These are phyloP conservation scores for Immersiella caudata DNA, from an alignment of 495 filamentous ascomycete genomes.

Conservation along the genomic window DNA sequence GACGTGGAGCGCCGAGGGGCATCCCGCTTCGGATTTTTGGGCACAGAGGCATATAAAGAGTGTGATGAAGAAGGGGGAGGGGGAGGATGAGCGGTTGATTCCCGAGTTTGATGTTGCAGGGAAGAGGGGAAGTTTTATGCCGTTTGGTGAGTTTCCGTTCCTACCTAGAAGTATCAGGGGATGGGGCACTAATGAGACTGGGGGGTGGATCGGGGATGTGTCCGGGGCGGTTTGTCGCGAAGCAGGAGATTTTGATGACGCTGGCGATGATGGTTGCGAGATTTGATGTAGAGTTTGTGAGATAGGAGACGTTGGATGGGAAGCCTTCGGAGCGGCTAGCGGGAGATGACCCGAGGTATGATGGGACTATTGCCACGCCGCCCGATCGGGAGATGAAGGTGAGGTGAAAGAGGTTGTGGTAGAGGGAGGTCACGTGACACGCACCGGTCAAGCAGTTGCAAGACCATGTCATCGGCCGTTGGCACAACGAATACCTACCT, in stretches of 20 bases:
- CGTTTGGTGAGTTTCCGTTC: conserved; percentile 2
- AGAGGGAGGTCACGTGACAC: neutral
- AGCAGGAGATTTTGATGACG: conserved; percentile 46
- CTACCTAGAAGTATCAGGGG: neutral
- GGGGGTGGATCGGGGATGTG: conserved; percentile 32
- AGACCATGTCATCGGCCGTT: too few species aligned
- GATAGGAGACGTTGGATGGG: conserved; percentile 30
- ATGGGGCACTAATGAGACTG: neutral
- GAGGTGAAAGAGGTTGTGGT: conserved; percentile 24
- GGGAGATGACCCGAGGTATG: conserved; percentile 25
- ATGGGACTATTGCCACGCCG: conserved; percentile 23
- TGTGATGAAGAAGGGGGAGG: neutral
- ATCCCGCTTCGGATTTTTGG: conserved; percentile 42
- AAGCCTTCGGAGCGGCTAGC: conserved; percentile 27
- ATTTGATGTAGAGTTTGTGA: conserved; percentile 55
- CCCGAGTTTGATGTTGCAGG: neutral
- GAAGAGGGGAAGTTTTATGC: conserved; percentile 6
- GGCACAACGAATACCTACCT: too few species aligned
- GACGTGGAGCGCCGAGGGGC: conserved; percentile 33
- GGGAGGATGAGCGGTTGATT: neutral
- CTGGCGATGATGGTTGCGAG: conserved; percentile 51
- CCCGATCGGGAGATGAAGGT: conserved; percentile 37
- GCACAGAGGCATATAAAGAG: conserved; percentile 32
- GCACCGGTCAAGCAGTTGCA: neutral
- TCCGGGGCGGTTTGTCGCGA: conserved; percentile 47